Base-by-base conservation (phyloP, 495 filamentous ascomycete genomes). In the Aspergillus panamensis region DNA sequence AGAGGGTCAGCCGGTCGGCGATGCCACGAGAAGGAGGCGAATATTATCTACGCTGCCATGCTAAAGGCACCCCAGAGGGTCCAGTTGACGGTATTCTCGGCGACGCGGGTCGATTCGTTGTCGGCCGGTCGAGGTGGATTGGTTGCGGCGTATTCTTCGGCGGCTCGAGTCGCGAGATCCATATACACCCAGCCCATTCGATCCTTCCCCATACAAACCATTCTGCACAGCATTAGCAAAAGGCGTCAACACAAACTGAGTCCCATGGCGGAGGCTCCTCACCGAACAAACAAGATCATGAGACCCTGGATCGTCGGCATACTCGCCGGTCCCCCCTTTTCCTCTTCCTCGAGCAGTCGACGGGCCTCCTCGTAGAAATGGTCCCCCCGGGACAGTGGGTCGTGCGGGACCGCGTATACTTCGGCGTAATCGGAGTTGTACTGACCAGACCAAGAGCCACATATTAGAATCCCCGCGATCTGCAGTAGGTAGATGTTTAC, bases 41-140 rank as follows among this genome's bases (percentile, higher is more conserved):
- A 43, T 14, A 10, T 48, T 14, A 45, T n/a, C 66, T 58, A 74
- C 72, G 65, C 55, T 12, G 59, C 61, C 47, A 74, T 49, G 59
- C 65, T 66, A 53, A 70, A 75, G 10, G 65, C 48, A 16, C 72
- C 72, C 70, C 70, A 75, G 0, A 75, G 57, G 0, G 65, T 62
- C 37, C 59, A 57, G 21, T 68, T 67, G 19, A 58, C 33, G 9
- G 59, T 66, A 30, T 57, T 52, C 44, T 67, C 61, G 40, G 44
- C 31, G 9, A 53, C 21, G 7, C 57, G 53, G 13, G 47, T 40
- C 3, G 40, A 56, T 47, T 61, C 48, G 19, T 33, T 49, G 13
- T 58, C 33, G 0, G 33, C 12, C 7, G 54, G 52, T 17, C 42
- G 56, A 3, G 60, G 54, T 10, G 66, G 65, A 45, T 67, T 55